A percentile compares a stretch with the other conserved stretches of the same genome.
These are phyloP conservation scores for Bolboschoenoplectus hybrid DNA, from an alignment of 202 grass and related monocot genomes.

Conservation along the genomic window DNA sequence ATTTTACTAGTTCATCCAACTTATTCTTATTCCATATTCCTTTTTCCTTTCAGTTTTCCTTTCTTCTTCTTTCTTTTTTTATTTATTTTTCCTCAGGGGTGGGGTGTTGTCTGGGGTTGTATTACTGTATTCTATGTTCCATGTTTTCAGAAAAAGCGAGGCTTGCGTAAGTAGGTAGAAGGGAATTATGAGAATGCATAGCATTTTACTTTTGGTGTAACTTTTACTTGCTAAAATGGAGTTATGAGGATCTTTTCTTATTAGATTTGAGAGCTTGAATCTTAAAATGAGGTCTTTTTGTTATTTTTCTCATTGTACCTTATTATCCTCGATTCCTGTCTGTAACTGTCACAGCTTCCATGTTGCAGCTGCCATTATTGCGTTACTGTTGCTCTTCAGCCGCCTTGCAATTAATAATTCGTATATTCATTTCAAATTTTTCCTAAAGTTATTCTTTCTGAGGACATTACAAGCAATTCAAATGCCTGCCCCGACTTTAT, in stretches of 20 bases:
- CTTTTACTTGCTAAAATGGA: slow-evolving; percentile 13
- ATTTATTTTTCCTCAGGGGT: slow-evolving; percentile 20
- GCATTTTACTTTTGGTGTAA: slow-evolving; percentile 28
- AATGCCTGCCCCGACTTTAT: not conserved
- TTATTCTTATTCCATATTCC: slow-evolving; percentile 1
- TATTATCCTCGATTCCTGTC: slow-evolving; percentile 42
- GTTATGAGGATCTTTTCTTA: not conserved
- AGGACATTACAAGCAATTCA: not conserved
- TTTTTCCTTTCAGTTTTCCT: not conserved
- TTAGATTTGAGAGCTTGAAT: slow-evolving; percentile 3
- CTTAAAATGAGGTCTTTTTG: not conserved
- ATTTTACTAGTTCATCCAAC: slow-evolving; percentile 41
- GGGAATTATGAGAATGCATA: slow-evolving; percentile 36
- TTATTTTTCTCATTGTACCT: slow-evolving; percentile 48
- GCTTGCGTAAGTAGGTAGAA: not conserved
- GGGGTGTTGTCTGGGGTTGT: not conserved
- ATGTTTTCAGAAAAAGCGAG: slow-evolving; percentile 7
- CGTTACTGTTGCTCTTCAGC: slow-evolving; percentile 11
- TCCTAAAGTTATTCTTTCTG: not conserved
- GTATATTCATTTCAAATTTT: not conserved
- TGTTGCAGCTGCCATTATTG: not conserved
- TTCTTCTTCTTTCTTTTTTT: slow-evolving; percentile 23
- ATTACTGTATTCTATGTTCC: slow-evolving; percentile 1
- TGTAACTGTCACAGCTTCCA: slow-evolving; percentile 36
- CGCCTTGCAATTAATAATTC: not conserved